A percentile compares a stretch with the other conserved stretches of the same genome.
Evolutionary conservation across 345 rosid genomes (phyloP).

Genomic region (Jatropha curcas): DNA sequence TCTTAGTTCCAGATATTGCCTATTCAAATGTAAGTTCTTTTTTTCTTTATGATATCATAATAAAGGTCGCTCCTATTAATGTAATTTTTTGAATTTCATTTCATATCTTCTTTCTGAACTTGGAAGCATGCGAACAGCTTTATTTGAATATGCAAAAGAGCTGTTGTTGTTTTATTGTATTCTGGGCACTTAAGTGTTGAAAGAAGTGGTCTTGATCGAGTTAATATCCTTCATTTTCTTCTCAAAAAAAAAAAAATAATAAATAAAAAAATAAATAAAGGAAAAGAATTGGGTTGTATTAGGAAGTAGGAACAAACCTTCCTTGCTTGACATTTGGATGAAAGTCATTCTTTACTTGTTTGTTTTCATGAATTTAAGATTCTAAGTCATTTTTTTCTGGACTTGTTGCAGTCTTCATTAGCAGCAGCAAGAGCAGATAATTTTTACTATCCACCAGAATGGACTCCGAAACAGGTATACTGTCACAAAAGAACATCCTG

Average conservation of each 20-base stretch:
- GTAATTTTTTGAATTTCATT: neutral
- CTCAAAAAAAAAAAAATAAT: too few relatives aligned
- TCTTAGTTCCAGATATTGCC: neutral
- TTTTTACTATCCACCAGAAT: constrained; percentile 96
- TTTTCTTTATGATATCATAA: neutral
- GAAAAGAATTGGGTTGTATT: too few relatives aligned
- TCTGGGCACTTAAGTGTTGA: neutral
- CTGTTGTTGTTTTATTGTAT: neutral
- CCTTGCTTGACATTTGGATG: neutral
- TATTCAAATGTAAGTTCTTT: neutral
- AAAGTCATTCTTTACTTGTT: neutral
- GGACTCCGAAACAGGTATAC: constrained; percentile 76
- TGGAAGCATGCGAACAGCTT: neutral
- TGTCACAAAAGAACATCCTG: neutral
- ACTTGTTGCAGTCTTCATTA: constrained; percentile 72
- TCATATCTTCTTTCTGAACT: neutral
- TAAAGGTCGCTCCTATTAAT: neutral
- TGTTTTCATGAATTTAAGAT: neutral
- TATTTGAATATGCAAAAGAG: neutral
- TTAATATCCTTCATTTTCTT: too few relatives aligned
- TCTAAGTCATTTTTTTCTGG: constrained; percentile 6
- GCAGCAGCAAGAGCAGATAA: constrained; percentile 98
- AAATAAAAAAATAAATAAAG: too few relatives aligned
- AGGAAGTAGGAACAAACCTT: neutral
- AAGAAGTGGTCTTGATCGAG: too few relatives aligned